Conservation (phyloP, 2,329 filamentous ascomycete genomes). For the Aspergillus hiratsukae region DNA sequence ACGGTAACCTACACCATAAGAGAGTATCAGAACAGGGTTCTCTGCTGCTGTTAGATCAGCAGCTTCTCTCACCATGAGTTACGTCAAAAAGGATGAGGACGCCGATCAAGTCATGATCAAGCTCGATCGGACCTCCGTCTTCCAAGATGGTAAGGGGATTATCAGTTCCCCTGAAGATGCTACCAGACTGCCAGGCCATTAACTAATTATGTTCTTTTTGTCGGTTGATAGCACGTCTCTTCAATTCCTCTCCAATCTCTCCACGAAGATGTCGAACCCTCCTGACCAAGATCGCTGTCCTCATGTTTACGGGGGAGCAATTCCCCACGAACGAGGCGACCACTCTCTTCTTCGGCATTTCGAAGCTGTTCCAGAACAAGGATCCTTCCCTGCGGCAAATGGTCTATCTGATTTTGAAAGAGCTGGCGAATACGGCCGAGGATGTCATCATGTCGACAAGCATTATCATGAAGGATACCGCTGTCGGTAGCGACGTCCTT, state of each 20-base stretch:
- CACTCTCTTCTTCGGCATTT: conserved; percentile 97
- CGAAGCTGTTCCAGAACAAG: conserved; percentile 99
- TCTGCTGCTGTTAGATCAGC: conserved; percentile 28
- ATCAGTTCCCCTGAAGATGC: conserved; percentile 20
- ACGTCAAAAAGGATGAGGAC: conserved; percentile 99
- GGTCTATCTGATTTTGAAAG: conserved; percentile 98
- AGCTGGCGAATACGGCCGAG: conserved; percentile 89
- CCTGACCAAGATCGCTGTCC: conserved; percentile 92
- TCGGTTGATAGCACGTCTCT: conserved; percentile 70
- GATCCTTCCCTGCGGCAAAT: conserved; percentile 97
- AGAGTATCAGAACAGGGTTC: conserved; percentile 9
- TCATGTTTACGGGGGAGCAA: conserved; percentile 93
- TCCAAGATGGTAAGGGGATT: conserved; percentile 79
- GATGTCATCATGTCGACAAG: conserved; percentile 99
- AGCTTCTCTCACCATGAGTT: conserved; percentile 64
- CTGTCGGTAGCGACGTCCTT: conserved; percentile 87
- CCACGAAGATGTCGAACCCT: conserved; percentile 96
- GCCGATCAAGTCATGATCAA: conserved; percentile 89
- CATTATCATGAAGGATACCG: conserved; percentile 99
- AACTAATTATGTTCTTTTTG: conserved; percentile 11
- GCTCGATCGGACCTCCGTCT: conserved; percentile 95
- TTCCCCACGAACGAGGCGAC: conserved; percentile 98
- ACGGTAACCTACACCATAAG: neutral
- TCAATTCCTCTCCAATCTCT: conserved; percentile 96
- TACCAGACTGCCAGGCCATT: conserved; percentile 12